These are phyloP conservation scores for Pythium volutum DNA, from an alignment of 352 stramenopile genomes.

Conservation along the genomic window DNA sequence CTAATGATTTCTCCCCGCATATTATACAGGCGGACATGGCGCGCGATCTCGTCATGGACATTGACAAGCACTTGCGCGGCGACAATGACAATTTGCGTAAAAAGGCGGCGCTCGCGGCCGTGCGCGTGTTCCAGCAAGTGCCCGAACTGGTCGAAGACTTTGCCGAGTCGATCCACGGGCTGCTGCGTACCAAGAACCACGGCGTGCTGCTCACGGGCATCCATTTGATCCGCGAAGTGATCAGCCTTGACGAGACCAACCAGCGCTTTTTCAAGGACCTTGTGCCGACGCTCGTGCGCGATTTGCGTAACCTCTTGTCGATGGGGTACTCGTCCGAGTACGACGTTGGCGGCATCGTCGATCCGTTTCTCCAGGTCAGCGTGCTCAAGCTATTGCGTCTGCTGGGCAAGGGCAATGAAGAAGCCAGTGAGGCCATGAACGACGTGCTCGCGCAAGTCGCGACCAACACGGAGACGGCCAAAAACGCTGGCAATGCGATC, in stretches of 20 bases:
- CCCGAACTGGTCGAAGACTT: conserved; percentile 99
- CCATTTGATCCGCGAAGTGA: conserved; percentile 96
- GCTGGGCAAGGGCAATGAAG: conserved; percentile 94
- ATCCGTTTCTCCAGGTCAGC: conserved; percentile 96
- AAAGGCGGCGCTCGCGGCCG: conserved; percentile 95
- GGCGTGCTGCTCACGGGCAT: conserved; percentile 96
- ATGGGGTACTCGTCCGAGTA: conserved; percentile 99
- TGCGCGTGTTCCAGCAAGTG: conserved; percentile 92
- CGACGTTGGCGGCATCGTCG: conserved; percentile 97
- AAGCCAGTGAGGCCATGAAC: conserved; percentile 93
- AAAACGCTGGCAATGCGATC: conserved; percentile 99
- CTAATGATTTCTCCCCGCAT: too few relatives aligned
- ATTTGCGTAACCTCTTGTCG: conserved; percentile 95
- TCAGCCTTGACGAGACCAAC: conserved; percentile 75
- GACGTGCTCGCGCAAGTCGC: conserved; percentile 98
- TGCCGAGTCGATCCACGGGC: conserved; percentile 91
- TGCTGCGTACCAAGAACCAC: conserved; percentile 97
- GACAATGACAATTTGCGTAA: conserved; percentile 97
- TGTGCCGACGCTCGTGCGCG: conserved; percentile 71
- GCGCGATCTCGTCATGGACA: conserved; percentile 97
- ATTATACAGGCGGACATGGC: conserved; percentile 94
- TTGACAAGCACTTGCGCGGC: conserved; percentile 93
- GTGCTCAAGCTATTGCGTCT: conserved; percentile 92
- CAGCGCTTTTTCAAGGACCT: conserved; percentile 71
- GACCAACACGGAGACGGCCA: conserved; percentile 99